Evolutionary conservation across 768 basidiomycete species (phyloP), one percentile per base, ranked within the genome.

Genomic region (Boletus pseudopeckii): DNA sequence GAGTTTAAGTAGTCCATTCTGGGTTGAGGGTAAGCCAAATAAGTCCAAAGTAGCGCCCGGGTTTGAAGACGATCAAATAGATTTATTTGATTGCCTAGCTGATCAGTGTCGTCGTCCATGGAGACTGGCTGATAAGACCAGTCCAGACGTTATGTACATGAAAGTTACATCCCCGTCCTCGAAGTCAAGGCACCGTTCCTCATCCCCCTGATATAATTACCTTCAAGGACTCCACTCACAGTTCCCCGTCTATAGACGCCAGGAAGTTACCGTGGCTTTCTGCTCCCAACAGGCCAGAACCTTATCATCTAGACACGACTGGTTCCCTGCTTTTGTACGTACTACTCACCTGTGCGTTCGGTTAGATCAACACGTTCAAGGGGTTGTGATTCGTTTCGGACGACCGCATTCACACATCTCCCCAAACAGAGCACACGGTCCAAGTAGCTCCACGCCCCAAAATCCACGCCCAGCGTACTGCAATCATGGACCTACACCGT

Each of bases 11-110:
- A 70, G 57, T 55, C 42, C 13, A 49, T 55, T 52, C 46, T 63
- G 69, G 69, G 69, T 58, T 56, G 50, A 70, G 69, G 69, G 68
- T 53, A 20, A 6, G n/a, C 58, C 69, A 70, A 72, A 72, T 28
- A 70, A 49, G n/a, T 24, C 44, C 65, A 70, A 71, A 69, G 10
- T 24, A 37, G 46, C 52, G 58, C 53, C 50, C 38, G 24, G 22
- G 51, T 38, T 33, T 39, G 38, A 11, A 38, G 38, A 47, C 45
- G 33, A 45, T 33, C 45, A 37, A 56, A 56, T 22, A 10, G 54
- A 30, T 8, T 2, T 34, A 58, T 56, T 54, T 54, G 40, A 48
- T 48, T 13, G 47, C 11, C 15, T 36, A 2, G 15, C 15, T 50
- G 53, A 52, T 54, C 55, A 24, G 45, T 54, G 52, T 36, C 34